Conservation (phyloP, 2,329 filamentous ascomycete species). For the Hypoxylon sp. region DNA sequence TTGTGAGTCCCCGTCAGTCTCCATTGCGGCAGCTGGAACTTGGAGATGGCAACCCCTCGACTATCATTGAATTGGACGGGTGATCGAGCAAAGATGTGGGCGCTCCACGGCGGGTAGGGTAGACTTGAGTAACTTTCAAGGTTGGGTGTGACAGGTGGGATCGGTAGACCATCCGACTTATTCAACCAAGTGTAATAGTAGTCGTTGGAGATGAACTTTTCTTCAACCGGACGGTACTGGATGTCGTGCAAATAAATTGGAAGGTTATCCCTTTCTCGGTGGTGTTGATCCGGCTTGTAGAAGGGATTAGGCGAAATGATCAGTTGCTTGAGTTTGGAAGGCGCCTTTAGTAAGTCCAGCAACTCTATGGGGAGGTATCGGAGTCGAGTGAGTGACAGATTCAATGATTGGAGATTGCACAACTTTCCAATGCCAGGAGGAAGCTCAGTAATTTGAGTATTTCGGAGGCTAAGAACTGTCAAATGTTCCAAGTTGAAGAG, state of each 20-base stretch:
- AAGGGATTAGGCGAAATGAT: constrained; percentile 71
- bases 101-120: too few species aligned
- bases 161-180: background rate
- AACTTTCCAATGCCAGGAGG: constrained; percentile 68
- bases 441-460: constrained; percentile 68
- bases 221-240: background rate
- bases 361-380: constrained; percentile 70
- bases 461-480: constrained; percentile 71
- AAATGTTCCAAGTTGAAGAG: constrained; percentile 70
- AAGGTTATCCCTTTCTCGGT: too few species aligned
- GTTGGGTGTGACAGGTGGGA: background rate
- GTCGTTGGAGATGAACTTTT: background rate
- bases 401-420: constrained; percentile 67
- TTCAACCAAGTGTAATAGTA: background rate
- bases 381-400: constrained; percentile 71
- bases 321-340: constrained; percentile 59
- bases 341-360: constrained; percentile 60
- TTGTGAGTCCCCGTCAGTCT: background rate
- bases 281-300: constrained; percentile 52
- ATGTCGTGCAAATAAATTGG: too few species aligned
- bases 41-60: constrained; percentile 42
- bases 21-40: constrained; percentile 40
- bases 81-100: constrained; percentile 38
- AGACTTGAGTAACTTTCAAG: background rate
- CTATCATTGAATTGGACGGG: constrained; percentile 47